Base-by-base conservation (phyloP, 108 stramenopile genomes). In the Pseudonitzschia multiseries region DNA sequence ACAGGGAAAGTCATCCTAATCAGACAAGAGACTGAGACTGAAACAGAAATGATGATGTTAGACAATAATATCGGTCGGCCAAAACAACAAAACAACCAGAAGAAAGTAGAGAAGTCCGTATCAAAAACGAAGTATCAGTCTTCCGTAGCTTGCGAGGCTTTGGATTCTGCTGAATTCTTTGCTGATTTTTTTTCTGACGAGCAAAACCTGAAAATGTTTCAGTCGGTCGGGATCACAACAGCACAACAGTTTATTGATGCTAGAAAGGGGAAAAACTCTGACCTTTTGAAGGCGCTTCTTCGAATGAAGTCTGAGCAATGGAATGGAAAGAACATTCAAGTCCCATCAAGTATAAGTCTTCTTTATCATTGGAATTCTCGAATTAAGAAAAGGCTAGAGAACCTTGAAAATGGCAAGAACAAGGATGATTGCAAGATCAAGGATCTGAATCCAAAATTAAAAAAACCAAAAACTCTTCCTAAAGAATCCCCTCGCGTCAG, bases 221-320 rank as follows among this genome's bases (percentile, higher is more conserved):
- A 42, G 20, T 50, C 77, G 4, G 46, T 71, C 14, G 85, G 80
- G 9, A 82, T 86, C 24, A 65, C 29, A 9, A 83, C 57, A 9
- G 85, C 80, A 15, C 73, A 81, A 57, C 22, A 69, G 20, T 78
- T 86, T 62, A 65, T 86, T 48, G 70, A 71, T 9, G 65, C 56
- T 22, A 70, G 54, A 29, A 71, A 77, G 42, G 29, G 60, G 28
- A 59, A 53, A 9, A 52, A 61, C 20, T 74, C 74, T 15, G 9
- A 18, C 33, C 33, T 74, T 26, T 21, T 74, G 36, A 67, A 43
- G 20, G 65, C 74, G 22, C 43, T 74, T 15, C 57, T 74, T 26
- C 20, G 68, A 28, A 57, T 57, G 53, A 65, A 64, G 18, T 65
- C 42, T 27, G 56, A 44, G n/a, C 65, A 32, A 27, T 26, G 24